Conservation (phyloP, 1,284 basidiomycete genomes). For the Leccinum pachyderme region DNA sequence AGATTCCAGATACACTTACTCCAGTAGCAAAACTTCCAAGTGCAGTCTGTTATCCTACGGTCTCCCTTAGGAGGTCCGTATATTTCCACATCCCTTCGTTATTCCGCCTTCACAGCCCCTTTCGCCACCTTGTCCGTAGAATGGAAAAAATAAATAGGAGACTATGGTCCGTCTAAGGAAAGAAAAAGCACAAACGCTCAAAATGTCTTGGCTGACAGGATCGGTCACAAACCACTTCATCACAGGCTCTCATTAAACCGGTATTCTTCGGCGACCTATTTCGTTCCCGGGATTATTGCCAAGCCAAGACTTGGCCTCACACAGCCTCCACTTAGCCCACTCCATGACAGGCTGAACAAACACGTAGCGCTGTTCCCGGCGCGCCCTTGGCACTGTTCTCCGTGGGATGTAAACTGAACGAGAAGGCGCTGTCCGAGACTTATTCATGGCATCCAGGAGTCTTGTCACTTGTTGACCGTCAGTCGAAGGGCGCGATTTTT, state of each 20-base stretch:
- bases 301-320: not conserved
- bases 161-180: constrained; percentile 68
- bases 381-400: not conserved
- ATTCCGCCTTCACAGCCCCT: constrained; percentile 87
- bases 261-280: not conserved
- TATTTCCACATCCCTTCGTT: constrained; percentile 77
- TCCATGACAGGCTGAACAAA: not conserved
- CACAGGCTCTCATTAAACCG: not conserved
- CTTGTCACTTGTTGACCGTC: no score
- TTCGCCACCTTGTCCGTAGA: constrained; percentile 64
- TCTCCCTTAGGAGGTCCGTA: no score
- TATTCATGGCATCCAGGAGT: no score
- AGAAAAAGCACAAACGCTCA: constrained; percentile 30
- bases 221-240: not conserved
- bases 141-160: constrained; percentile 37
- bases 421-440: not conserved
- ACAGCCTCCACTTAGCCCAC: not conserved
- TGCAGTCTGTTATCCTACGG: constrained; percentile 75
- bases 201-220: not conserved
- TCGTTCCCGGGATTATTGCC: not conserved
- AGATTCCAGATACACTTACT: not conserved
- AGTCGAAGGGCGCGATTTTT: no score
- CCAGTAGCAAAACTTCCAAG: constrained; percentile 55
- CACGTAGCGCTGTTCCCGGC: not conserved
- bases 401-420: not conserved